Evolutionary conservation across 2,329 filamentous ascomycete genomes (phyloP).

Genomic region (Monosporascus sp.): DNA sequence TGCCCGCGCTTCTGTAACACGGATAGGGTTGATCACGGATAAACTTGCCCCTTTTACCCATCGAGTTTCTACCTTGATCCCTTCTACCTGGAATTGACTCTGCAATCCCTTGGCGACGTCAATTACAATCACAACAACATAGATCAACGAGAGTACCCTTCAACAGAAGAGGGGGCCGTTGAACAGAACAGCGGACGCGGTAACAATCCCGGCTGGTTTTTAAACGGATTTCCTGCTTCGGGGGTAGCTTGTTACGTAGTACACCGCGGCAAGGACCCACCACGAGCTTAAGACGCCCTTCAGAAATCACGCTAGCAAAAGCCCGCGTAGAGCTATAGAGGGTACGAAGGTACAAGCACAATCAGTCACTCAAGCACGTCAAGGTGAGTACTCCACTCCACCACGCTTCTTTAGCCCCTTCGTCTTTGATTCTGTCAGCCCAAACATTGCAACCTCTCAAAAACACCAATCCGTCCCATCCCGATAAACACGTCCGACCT

Average conservation of each 20-base stretch:
- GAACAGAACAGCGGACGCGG: too few relatives aligned
- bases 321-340: not conserved
- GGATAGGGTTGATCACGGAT: too few relatives aligned
- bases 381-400: not conserved
- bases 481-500: constrained; percentile 1
- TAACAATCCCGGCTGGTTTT: not conserved
- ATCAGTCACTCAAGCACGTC: not conserved
- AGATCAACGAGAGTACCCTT: too few relatives aligned
- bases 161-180: too few relatives aligned
- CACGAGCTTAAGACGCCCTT: not conserved
- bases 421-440: not conserved
- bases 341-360: not conserved
- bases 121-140: too few relatives aligned
- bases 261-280: not conserved
- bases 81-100: too few relatives aligned
- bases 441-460: constrained; percentile 8
- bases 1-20: too few relatives aligned
- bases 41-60: too few relatives aligned
- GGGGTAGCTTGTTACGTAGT: not conserved
- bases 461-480: constrained; percentile 2
- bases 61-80: too few relatives aligned
- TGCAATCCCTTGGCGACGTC: too few relatives aligned
- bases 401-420: not conserved
- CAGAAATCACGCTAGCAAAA: not conserved
- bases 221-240: not conserved